A percentile compares a stretch with the other conserved stretches of the same genome.
Evolutionary conservation across 768 basidiomycete species (phyloP).

Genomic region (Lactifluus hygrophoroides): DNA sequence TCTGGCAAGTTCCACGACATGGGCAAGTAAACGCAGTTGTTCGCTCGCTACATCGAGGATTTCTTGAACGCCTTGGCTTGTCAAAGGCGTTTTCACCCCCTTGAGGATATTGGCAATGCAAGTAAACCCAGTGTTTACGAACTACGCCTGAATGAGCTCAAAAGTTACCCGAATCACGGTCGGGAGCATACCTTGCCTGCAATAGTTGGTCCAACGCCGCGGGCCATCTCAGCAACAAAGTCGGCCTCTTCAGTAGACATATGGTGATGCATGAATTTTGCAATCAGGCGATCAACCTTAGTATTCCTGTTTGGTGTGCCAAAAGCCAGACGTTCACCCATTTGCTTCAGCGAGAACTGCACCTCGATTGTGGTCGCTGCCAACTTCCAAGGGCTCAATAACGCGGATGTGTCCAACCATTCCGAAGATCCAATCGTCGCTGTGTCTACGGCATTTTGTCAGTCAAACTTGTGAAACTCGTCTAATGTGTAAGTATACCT

Average conservation of each 20-base stretch:
- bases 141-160: conserved; percentile 32
- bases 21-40: conserved; percentile 58
- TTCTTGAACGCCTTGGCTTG: conserved; percentile 24
- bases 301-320: conserved; percentile 50
- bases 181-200: conserved; percentile 49
- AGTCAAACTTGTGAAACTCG: background rate
- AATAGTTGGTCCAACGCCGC: conserved; percentile 56
- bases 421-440: conserved; percentile 45
- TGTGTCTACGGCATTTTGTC: background rate
- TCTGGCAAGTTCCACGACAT: conserved; percentile 59
- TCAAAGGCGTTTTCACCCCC: conserved; percentile 23
- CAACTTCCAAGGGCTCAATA: conserved; percentile 78
- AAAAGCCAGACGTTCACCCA: conserved; percentile 58
- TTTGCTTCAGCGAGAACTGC: conserved; percentile 64
- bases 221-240: conserved; percentile 75
- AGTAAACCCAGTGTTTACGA: conserved; percentile 65
- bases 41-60: conserved; percentile 43
- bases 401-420: conserved; percentile 53
- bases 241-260: conserved; percentile 75
- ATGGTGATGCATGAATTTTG: conserved; percentile 60
- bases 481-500: conserved; percentile 31
- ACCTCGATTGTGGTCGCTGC: conserved; percentile 74
- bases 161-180: background rate
- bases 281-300: conserved; percentile 57
- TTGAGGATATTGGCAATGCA: conserved; percentile 52